Evolutionary conservation across 768 basidiomycete genomes (phyloP), one percentile per base, ranked within the genome.

Genomic region (Fistulinella prunicolor): DNA sequence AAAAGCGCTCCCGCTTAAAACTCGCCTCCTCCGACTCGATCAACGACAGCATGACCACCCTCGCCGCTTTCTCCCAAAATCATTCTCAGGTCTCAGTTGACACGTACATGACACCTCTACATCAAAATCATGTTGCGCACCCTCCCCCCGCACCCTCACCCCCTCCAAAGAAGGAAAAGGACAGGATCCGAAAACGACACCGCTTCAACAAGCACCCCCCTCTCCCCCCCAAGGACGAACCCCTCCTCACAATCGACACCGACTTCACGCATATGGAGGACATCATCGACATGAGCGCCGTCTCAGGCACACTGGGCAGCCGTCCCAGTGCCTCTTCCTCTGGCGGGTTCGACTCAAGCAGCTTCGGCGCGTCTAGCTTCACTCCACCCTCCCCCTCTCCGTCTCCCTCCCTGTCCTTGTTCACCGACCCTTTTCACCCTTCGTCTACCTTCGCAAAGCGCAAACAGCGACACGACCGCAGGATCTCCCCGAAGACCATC

Each of bases 201-300:
- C 62, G 52, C 21, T 56, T 64, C 29, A 65, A 60, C 28, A 63
- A 52, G 37, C 41, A 65, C 29, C 55, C 48, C 14, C 50, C 58
- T 2, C 14, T 46, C 34, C 45, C 51, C 30, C 28, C 54, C 49
- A 52, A 74, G 68, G 53, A 70, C 61, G 43, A 63, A 54, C 58
- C 44, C 39, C 20, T 54, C 14, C 47, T 55, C 53, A 49, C 13
- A 43, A 61, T 51, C 44, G 57, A 53, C 57, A 70, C 51, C 58
- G 66, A 49, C 61, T 66, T 44, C 37, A 78, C 85, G 9, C 69
- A 79, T 42, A 92, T 96, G 79, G 85, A 88, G 32, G 94, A 86
- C 6, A 92, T 96, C 60, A 71, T 95, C 52, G 74, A 92, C 59
- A 16, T 44, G 50, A 14, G 40, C 58, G 19, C 50, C 51, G 7